Evolutionary conservation across 257 asterid species (phyloP).

Genomic region (Solanum neorickii): DNA sequence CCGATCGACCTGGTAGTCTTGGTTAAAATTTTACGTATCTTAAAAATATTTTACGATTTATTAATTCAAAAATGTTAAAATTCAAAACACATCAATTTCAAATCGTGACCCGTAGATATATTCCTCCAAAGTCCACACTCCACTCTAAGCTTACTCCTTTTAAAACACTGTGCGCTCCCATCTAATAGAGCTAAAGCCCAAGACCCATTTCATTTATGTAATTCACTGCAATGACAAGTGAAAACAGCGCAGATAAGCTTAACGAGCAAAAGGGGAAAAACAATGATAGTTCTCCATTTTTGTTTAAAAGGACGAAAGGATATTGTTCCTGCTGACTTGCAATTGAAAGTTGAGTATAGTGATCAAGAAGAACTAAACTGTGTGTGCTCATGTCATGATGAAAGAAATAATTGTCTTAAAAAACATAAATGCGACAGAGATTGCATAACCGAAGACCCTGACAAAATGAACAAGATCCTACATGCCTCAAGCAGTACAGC

Average conservation of each 20-base stretch:
- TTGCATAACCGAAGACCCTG: background rate
- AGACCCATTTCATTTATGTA: background rate
- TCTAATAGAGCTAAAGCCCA: background rate
- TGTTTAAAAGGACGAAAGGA: background rate
- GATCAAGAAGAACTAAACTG: background rate
- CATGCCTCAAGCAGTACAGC: background rate
- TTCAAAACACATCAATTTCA: background rate
- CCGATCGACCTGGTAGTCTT: background rate
- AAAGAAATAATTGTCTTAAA: background rate
- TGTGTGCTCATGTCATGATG: background rate
- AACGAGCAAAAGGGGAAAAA: background rate
- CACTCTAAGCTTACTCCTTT: background rate
- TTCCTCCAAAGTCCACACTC: background rate
- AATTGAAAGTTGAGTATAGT: background rate
- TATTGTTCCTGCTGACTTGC: background rate
- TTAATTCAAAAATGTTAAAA: background rate
- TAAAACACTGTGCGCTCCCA: background rate
- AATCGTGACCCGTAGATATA: background rate
- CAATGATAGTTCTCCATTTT: background rate
- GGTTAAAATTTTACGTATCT: background rate
- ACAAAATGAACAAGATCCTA: background rate
- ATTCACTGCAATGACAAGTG: background rate
- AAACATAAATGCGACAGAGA: background rate
- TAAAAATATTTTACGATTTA: background rate
- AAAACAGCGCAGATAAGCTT: background rate